Conservation (phyloP, 805 yeast genomes). For the Hemisphaericaspora nanyangensis region DNA sequence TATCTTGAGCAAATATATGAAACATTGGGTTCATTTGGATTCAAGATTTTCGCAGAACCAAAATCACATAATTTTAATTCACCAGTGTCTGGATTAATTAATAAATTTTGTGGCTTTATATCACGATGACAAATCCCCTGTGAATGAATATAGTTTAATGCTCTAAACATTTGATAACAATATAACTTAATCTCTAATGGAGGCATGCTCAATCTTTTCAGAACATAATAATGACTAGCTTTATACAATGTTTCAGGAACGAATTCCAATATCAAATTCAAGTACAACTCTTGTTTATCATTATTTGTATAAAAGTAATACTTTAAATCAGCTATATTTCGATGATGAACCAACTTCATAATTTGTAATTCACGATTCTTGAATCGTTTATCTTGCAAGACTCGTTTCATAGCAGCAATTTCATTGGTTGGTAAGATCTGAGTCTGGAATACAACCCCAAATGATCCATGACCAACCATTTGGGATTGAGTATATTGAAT, state of each 20-base stretch:
- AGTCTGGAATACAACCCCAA: conserved; percentile 95
- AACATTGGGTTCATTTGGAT: conserved; percentile 90
- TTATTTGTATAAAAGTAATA: conserved; percentile 78
- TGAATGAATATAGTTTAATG: conserved; percentile 74
- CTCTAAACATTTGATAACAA: conserved; percentile 72
- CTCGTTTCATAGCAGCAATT: conserved; percentile 90
- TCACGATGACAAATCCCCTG: conserved; percentile 89
- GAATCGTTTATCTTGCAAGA: conserved; percentile 92
- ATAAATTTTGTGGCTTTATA: conserved; percentile 84
- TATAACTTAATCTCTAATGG: conserved; percentile 81
- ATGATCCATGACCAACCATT: conserved; percentile 98
- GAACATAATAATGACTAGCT: conserved; percentile 79
- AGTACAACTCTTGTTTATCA: conserved; percentile 75
- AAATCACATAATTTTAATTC: conserved; percentile 91
- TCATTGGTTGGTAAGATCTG: conserved; percentile 68
- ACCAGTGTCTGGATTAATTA: conserved; percentile 82
- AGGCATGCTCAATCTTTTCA: conserved; percentile 78
- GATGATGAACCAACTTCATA: conserved; percentile 85
- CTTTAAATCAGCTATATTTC: conserved; percentile 81
- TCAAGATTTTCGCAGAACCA: conserved; percentile 89
- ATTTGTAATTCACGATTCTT: conserved; percentile 93
- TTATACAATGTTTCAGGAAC: conserved; percentile 96
- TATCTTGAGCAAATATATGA: conserved; percentile 95
- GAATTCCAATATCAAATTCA: conserved; percentile 85
- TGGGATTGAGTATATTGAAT: conserved; percentile 78